Evolutionary conservation across 2,329 filamentous ascomycete species (phyloP).

Genomic region (Stromatinia cepivora): DNA sequence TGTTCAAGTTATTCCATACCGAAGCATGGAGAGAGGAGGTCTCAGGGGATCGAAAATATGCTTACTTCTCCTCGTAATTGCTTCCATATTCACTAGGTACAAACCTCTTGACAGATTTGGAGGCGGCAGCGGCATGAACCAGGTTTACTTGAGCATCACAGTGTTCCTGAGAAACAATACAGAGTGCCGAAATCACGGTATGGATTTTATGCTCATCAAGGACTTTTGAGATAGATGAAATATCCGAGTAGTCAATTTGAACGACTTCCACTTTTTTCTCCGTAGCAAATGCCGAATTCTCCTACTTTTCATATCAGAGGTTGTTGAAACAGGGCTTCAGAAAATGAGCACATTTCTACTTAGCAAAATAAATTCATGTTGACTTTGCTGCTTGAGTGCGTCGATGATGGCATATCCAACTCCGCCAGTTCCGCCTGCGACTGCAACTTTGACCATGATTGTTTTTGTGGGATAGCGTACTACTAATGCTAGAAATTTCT

Average conservation of each 20-base stretch:
- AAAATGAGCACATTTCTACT: slow-evolving; percentile 35
- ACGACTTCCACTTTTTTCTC: not conserved
- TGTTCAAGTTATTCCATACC: not conserved
- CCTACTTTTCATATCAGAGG: not conserved
- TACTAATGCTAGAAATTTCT: not conserved
- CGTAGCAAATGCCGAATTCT: not conserved
- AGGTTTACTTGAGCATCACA: slow-evolving; percentile 42
- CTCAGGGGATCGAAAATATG: not conserved
- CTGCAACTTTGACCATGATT: slow-evolving; percentile 16
- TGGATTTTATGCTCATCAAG: slow-evolving; percentile 33
- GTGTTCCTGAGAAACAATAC: slow-evolving; percentile 39
- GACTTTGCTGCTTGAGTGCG: slow-evolving; percentile 35
- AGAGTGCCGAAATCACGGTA: slow-evolving; percentile 43
- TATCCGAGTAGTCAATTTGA: slow-evolving; percentile 10
- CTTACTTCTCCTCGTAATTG: slow-evolving; percentile 39
- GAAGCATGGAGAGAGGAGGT: not conserved
- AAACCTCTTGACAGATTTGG: slow-evolving; percentile 41
- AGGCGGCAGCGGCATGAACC: slow-evolving; percentile 41
- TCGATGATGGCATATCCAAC: slow-evolving; percentile 36
- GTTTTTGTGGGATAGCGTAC: not conserved
- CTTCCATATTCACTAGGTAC: slow-evolving; percentile 45
- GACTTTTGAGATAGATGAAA: not conserved
- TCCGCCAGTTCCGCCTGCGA: slow-evolving; percentile 37
- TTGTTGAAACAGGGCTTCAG: not conserved
- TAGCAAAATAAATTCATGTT: slow-evolving; percentile 38